Conservation (phyloP, 192 early-diverging fungal species). For the Phlyctochytrium arcticum region DNA sequence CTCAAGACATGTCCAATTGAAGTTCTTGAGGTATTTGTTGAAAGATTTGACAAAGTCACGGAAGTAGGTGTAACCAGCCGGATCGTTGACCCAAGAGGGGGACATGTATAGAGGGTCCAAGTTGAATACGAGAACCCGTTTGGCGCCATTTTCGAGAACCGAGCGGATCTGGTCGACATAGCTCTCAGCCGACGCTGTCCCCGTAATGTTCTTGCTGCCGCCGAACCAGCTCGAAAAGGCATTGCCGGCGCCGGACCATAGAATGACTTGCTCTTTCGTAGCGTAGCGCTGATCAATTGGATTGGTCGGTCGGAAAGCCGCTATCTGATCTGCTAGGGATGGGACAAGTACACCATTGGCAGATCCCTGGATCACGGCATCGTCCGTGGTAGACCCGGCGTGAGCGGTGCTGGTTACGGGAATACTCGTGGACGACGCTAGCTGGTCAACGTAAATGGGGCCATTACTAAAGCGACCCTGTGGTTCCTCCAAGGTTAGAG, state of each 20-base stretch:
- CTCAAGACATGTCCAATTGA: background rate
- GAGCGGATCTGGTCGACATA: background rate
- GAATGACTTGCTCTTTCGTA: no score
- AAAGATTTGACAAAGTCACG: background rate
- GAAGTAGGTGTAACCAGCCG: background rate
- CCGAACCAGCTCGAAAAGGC: background rate
- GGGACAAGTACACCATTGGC: background rate
- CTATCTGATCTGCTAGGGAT: background rate
- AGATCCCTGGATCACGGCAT: background rate
- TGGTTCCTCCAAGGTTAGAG: no score
- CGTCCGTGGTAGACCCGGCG: background rate
- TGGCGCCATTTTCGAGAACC: no score
- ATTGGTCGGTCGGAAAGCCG: no score
- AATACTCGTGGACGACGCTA: background rate
- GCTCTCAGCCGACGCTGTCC: background rate
- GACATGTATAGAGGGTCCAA: background rate
- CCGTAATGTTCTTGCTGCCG: background rate
- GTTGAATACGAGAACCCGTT: background rate
- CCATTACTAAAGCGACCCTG: background rate
- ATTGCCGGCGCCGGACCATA: background rate
- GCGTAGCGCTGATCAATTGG: no score
- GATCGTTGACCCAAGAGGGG: background rate
- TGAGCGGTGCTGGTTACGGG: background rate
- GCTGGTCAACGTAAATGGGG: background rate
- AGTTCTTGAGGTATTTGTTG: background rate